Percentiles rank a stretch among this genome's conserved stretches.
Conservation (phyloP, 2,329 filamentous ascomycete genomes). For the Hypoxylon sp. region DNA sequence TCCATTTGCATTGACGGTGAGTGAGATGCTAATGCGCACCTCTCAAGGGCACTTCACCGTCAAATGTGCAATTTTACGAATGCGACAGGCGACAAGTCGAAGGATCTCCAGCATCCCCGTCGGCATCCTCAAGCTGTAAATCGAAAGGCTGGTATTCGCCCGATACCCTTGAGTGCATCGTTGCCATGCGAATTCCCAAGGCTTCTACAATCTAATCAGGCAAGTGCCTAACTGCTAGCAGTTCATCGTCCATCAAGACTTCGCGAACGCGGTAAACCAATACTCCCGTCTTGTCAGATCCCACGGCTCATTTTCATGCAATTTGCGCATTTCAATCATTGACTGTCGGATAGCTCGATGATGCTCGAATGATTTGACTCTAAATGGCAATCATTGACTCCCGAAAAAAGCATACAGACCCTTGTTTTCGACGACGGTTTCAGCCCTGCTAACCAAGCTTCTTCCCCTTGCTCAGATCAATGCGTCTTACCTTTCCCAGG, state of each 20-base stretch:
- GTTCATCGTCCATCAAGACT: constrained; percentile 1
- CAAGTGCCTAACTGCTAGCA: constrained; percentile 8
- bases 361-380: constrained; percentile 25
- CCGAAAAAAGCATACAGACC: constrained; percentile 7
- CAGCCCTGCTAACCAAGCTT: constrained; percentile 36
- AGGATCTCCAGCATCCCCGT: constrained; percentile 10
- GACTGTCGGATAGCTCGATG: constrained; percentile 1
- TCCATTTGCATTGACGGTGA: constrained; percentile 37
- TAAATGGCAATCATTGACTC: background rate
- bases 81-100: constrained; percentile 5
- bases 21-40: constrained; percentile 16
- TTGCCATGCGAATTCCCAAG: background rate
- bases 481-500: constrained; percentile 17
- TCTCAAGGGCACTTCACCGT: constrained; percentile 7
- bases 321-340: constrained; percentile 17
- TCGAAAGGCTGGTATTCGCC: background rate
- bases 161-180: constrained; percentile 1
- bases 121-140: constrained; percentile 3
- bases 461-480: constrained; percentile 40
- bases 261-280: background rate
- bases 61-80: constrained; percentile 1
- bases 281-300: constrained; percentile 1
- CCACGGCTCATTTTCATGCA: constrained; percentile 9
- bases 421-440: constrained; percentile 34
- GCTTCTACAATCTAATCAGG: constrained; percentile 4